Conservation (phyloP, 257 asterid genomes). For the Petunia secreta region DNA sequence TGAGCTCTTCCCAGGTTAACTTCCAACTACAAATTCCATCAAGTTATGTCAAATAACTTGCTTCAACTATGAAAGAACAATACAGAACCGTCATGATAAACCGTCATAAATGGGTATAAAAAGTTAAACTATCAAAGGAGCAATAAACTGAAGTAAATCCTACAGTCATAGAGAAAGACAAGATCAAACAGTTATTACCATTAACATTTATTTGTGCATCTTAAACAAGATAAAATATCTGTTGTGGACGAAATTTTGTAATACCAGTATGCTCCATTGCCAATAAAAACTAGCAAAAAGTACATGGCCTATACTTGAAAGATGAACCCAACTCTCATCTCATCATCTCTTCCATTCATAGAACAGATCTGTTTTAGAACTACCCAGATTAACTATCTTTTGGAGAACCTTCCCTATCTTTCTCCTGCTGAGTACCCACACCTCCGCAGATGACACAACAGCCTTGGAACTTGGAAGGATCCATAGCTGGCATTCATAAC, state of each 20-base stretch:
- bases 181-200: neutral
- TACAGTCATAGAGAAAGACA: neutral
- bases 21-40: neutral
- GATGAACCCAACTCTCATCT: slow-evolving; percentile 39
- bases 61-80: no score
- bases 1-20: no score
- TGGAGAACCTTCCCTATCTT: slow-evolving; percentile 85
- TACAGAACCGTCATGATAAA: neutral
- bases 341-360: slow-evolving; percentile 86
- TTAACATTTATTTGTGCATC: neutral
- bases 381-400: slow-evolving; percentile 83
- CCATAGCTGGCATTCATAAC: slow-evolving; percentile 91
- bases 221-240: neutral
- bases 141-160: neutral
- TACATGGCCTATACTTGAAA: neutral
- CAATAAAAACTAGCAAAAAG: neutral
- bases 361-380: slow-evolving; percentile 81
- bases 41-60: neutral
- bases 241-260: neutral
- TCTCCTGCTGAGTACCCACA: slow-evolving; percentile 84
- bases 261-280: neutral
- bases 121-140: neutral
- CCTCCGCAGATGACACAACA: slow-evolving; percentile 91
- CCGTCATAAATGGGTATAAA: neutral
- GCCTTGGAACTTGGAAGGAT: slow-evolving; percentile 72